A percentile compares a stretch with the other conserved stretches of the same genome.
phyloP scores from a whole-genome alignment of 352 stramenopile genomes.

The Globisporangium radiosum region DNA sequence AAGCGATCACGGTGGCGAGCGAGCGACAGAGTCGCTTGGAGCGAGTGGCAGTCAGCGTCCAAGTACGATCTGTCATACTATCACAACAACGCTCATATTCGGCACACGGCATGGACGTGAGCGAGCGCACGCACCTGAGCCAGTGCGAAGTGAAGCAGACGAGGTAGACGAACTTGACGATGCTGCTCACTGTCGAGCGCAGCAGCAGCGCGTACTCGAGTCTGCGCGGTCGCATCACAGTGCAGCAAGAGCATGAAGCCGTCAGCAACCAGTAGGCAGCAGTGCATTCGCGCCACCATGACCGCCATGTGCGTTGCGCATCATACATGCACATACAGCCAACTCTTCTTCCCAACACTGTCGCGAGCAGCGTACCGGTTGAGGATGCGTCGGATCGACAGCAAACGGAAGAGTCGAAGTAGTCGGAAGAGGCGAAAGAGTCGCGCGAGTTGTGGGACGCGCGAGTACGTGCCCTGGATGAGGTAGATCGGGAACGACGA shows the following conservation, averaged over 20 bases:
- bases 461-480: slow-evolving; percentile 49
- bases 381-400: slow-evolving; percentile 57
- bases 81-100: no score
- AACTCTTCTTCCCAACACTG: no score
- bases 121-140: slow-evolving; percentile 22
- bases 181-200: slow-evolving; percentile 54
- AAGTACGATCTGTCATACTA: neutral
- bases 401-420: slow-evolving; percentile 59
- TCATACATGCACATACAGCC: no score
- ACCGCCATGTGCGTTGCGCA: neutral
- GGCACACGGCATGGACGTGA: no score
- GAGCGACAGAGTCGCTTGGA: neutral
- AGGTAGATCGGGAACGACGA: slow-evolving; percentile 70
- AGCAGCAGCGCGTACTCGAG: slow-evolving; percentile 52
- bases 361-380: slow-evolving; percentile 18
- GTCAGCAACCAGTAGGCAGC: no score
- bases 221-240: neutral
- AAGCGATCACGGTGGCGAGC: neutral
- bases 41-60: neutral
- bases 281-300: no score
- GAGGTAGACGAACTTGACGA: slow-evolving; percentile 64
- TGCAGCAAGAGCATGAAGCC: neutral
- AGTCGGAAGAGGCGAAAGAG: slow-evolving; percentile 58
- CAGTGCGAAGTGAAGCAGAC: slow-evolving; percentile 68
- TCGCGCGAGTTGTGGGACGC: slow-evolving; percentile 50